Evolutionary conservation across 2,329 filamentous ascomycete species (phyloP), one percentile per base, ranked within the genome.

Genomic region (Keithomyces neogunnii): DNA sequence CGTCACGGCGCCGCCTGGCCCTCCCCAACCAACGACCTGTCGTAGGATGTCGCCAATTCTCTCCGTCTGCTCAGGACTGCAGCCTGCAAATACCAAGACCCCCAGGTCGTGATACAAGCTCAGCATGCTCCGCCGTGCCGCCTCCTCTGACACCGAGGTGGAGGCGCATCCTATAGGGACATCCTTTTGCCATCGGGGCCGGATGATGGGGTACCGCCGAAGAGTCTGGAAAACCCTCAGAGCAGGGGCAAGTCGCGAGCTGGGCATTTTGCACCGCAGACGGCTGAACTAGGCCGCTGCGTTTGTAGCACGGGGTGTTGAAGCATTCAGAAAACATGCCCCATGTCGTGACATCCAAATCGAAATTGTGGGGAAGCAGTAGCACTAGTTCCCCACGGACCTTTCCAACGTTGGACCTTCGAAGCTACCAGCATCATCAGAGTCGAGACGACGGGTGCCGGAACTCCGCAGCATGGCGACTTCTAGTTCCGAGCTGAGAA

Each of bases 401-500:
- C 19, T 1, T 19, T 19, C 19, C 19, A 19, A 19, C 19, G 19
- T 19, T 19, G 19, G 7, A n/a, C 8, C 40, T 50, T 48, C 43
- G 44, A 47, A 36, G 29, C 39, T 42, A n/a, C n/a, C n/a, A n/a
- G 7, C 47, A 48, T 35, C 38, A 35, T 33, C 26, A 5, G n/a
- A 5, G 6, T 7, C 36, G 28, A 5, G 26, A 26, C 39, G 7
- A 32, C 13, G 45, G 48, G 51, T 35, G 45, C 45, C 10, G 32
- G 35, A 19, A 11, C 48, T 26, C 11, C 33, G 28, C 45, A 31
- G 45, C 36, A 68, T 66, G 66, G 55, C 54, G 45, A 51, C 48
- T 26, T 60, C 69, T 0, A 84, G 80, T 57, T 69, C 73, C 2
- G 71, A 79, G 54, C 76, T 96, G 31, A 82, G 89, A 50, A 76